Evolutionary conservation across 768 basidiomycete species (phyloP).

Genomic region (Sarcomyxa edulis): DNA sequence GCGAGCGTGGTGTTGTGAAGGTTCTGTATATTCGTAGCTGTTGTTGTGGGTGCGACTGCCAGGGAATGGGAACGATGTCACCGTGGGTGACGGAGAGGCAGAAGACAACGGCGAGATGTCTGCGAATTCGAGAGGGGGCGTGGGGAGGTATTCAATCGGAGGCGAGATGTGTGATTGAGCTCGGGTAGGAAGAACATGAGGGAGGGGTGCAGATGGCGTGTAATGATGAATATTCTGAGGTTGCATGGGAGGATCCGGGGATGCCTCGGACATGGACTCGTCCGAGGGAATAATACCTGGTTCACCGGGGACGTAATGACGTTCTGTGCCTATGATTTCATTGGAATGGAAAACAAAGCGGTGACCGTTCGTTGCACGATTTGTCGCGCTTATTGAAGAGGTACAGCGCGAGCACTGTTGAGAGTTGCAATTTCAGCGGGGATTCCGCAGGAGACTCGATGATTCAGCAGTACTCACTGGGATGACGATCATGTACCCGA

Average conservation of each 20-base stretch:
- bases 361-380: conserved; percentile 78
- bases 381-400: conserved; percentile 57
- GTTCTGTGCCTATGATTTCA: conserved; percentile 58
- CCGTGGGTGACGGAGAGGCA: conserved; percentile 16
- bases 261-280: conserved; percentile 12
- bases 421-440: conserved; percentile 5
- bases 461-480: conserved; percentile 34
- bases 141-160: conserved; percentile 14
- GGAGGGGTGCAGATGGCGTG: conserved; percentile 6
- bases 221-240: conserved; percentile 6
- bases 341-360: conserved; percentile 82
- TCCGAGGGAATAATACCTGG: conserved; percentile 52
- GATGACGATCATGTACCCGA: conserved; percentile 80
- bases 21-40: too few relatives aligned
- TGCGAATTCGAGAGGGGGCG: conserved; percentile 16
- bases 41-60: conserved; percentile 10
- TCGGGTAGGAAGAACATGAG: conserved; percentile 10
- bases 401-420: conserved; percentile 65
- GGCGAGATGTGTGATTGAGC: conserved; percentile 17
- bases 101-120: conserved; percentile 17
- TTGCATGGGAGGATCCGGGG: conserved; percentile 15
- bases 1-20: conserved; percentile 15
- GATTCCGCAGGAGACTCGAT: neutral
- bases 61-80: neutral
- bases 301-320: conserved; percentile 59